Evolutionary conservation across 2,329 filamentous ascomycete species (phyloP), one percentile per base, ranked within the genome.

Genomic region (Aphanoascus verrucosus): DNA sequence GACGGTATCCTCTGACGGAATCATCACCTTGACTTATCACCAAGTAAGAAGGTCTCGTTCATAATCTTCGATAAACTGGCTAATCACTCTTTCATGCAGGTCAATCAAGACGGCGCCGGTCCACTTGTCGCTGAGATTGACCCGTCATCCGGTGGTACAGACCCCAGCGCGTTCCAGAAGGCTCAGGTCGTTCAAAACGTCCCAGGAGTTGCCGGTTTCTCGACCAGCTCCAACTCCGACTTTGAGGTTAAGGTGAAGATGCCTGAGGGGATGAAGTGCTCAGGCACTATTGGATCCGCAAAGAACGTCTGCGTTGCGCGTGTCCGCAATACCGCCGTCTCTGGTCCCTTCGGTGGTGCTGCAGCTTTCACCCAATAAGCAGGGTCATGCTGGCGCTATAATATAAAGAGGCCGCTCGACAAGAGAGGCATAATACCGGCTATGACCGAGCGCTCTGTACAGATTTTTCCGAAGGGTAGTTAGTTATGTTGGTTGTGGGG

Each of bases 101-200:
- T 52, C 28, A 52, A 52, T 41, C 49, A 52, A 38, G 49, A 52
- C 12, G 49, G 49, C 7, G 49, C 49, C 12, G 49, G 49, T 12
- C 40, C 40, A 15, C 32, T 52, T 11, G 14, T 31, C 7, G 49
- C 49, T 15, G 38, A 44, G 31, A 45, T 52, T 32, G 49, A 52
- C 28, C 40, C 49, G 28, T 23, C 40, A 20, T 45, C 40, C 19
- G 49, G 49, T 31, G 49, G 49, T 6, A 23, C 34, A 12, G 49
- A 52, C 31, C 40, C 49, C 28, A 38, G 37, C 14, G 49, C 49
- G 5, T 52, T 52, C 49, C 15, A 52, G 32, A 44, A 35, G 23
- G 49, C 49, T n/a, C 28, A 52, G 23, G 12, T 52, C 12, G 32
- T 52, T 3, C 2, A 35, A 11, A 52, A 52, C 15, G 41, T 52